Evolutionary conservation across 768 basidiomycete genomes (phyloP).

Genomic region (Kwoniella mangroviensis): DNA sequence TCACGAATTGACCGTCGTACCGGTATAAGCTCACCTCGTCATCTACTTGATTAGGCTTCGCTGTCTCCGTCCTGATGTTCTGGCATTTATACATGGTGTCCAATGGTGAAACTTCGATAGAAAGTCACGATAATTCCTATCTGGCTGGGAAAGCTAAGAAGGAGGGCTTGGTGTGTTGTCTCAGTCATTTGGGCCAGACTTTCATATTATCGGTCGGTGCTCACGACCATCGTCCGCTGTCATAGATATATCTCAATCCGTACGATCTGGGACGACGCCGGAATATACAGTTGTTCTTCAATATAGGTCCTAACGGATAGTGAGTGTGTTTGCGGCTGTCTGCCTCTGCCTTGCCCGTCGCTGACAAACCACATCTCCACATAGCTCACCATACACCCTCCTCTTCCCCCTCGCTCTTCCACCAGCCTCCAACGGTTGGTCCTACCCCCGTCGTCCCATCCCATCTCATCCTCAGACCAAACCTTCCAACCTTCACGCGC

Average conservation of each 20-base stretch:
- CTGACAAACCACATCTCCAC: background rate
- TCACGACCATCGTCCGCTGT: too few relatives aligned
- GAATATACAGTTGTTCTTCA: constrained; percentile 86
- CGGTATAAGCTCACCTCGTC: too few relatives aligned
- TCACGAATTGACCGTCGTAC: constrained; percentile 36
- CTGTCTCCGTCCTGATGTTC: constrained; percentile 47
- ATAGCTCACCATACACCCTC: constrained; percentile 76
- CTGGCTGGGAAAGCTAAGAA: constrained; percentile 72
- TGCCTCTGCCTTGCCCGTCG: background rate
- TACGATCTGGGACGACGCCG: constrained; percentile 82
- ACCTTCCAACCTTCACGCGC: constrained; percentile 34
- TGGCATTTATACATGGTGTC: constrained; percentile 66
- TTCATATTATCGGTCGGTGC: background rate
- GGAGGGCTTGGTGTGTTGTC: constrained; percentile 68
- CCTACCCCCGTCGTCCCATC: constrained; percentile 40
- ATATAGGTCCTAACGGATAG: constrained; percentile 79
- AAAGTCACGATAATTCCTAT: constrained; percentile 81
- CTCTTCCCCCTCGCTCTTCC: constrained; percentile 76
- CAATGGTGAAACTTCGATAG: constrained; percentile 83
- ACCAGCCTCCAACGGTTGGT: constrained; percentile 81
- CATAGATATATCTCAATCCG: constrained; percentile 80
- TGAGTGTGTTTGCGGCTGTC: constrained; percentile 61
- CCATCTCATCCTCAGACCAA: constrained; percentile 26
- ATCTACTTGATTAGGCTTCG: constrained; percentile 33
- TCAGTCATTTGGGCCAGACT: background rate